phyloP scores from a whole-genome alignment of 331 rosid species.

The Quercus lobata region DNA sequence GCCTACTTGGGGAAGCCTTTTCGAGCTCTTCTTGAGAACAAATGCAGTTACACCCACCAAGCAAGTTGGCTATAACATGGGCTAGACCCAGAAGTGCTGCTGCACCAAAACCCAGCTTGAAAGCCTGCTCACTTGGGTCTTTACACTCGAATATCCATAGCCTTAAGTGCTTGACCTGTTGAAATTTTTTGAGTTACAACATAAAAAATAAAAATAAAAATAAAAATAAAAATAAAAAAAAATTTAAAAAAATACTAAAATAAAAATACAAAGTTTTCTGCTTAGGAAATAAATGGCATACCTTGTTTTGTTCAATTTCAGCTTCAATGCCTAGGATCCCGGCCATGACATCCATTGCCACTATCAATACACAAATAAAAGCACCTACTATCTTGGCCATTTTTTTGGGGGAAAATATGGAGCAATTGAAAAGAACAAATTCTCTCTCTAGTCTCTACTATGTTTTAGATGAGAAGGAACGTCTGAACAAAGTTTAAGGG shows the following conservation, averaged over 20 bases:
- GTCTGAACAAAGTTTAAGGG: conserved; percentile 1
- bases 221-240: not conserved
- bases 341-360: conserved; percentile 64
- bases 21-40: conserved; percentile 62
- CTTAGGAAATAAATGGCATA: conserved; percentile 15
- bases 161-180: conserved; percentile 75
- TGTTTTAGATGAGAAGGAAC: conserved; percentile 1
- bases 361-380: conserved; percentile 66
- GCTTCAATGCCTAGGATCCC: conserved; percentile 92
- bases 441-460: not conserved
- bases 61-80: conserved; percentile 66
- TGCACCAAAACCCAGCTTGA: conserved; percentile 72
- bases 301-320: conserved; percentile 87
- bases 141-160: conserved; percentile 93
- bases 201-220: not conserved
- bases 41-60: conserved; percentile 80
- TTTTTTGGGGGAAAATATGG: not conserved
- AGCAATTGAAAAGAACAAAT: not conserved
- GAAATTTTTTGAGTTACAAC: not conserved
- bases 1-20: conserved; percentile 65
- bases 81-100: conserved; percentile 60
- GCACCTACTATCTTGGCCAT: conserved; percentile 55
- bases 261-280: not conserved
- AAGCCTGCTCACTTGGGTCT: conserved; percentile 86
- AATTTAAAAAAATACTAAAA: not conserved